Conservation (phyloP, 139 green algal species). For the Micromonas commoda region DNA sequence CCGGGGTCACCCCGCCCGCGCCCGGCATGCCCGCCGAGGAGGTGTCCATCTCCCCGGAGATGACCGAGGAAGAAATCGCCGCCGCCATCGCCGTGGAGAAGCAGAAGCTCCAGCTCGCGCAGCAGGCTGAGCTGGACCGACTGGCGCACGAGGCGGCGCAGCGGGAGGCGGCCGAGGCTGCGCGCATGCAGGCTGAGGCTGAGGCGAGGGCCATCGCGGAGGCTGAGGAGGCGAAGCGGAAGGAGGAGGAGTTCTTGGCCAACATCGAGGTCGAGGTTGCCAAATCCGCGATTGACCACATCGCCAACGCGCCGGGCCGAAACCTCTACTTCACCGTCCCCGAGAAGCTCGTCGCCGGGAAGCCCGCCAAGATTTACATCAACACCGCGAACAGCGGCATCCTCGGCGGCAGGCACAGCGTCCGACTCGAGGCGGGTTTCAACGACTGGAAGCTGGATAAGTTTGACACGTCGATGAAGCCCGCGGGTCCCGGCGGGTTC, state of each 20-base stretch:
- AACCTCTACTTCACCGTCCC: constrained; percentile 16
- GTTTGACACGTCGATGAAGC: background rate
- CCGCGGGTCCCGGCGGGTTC: background rate
- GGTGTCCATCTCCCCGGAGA: background rate
- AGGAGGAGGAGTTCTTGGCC: background rate
- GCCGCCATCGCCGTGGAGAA: background rate
- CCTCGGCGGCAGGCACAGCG: background rate
- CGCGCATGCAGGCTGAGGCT: background rate
- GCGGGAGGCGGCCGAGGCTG: background rate
- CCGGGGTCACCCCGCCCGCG: too few species aligned
- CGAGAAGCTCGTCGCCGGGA: background rate
- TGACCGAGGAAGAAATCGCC: background rate
- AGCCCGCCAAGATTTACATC: constrained; percentile 2
- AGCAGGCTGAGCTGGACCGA: constrained; percentile 7
- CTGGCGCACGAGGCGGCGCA: constrained; percentile 13
- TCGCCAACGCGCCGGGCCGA: background rate
- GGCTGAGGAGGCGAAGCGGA: background rate
- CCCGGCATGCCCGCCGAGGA: too few species aligned
- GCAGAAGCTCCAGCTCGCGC: background rate
- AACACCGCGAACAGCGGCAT: background rate
- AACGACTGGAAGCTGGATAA: constrained; percentile 13
- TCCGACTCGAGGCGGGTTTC: background rate
- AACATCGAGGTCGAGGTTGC: background rate
- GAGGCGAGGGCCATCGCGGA: background rate
- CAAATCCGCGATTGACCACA: background rate